Percentiles rank a stretch among this genome's conserved stretches.
phyloP scores from a whole-genome alignment of 805 yeast genomes.

The Wickerhamiella kazuoi region DNA sequence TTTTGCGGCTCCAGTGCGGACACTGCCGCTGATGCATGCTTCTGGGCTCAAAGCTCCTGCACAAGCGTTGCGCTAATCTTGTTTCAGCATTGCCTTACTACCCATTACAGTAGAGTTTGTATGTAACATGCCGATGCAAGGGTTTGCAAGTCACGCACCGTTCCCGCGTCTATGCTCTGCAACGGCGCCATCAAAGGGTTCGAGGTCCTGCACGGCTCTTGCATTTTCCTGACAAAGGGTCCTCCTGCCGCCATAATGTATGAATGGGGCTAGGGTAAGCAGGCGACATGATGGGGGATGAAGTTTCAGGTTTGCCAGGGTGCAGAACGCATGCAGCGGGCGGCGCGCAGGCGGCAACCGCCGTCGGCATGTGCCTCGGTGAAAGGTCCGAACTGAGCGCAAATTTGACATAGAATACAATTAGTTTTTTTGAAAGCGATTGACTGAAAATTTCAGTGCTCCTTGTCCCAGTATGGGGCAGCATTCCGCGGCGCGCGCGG shows the following conservation, averaged over 20 bases:
- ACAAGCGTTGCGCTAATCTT: too few relatives aligned
- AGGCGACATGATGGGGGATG: background rate
- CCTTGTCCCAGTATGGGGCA: background rate
- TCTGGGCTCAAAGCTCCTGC: too few relatives aligned
- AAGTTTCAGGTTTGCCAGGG: background rate
- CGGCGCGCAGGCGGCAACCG: background rate
- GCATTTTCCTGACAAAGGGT: too few relatives aligned
- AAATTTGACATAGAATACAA: background rate
- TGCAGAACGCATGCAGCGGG: background rate
- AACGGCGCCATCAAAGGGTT: too few relatives aligned
- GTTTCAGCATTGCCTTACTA: too few relatives aligned
- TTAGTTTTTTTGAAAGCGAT: background rate
- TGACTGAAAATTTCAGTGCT: background rate
- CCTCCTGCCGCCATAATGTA: too few relatives aligned
- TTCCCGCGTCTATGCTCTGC: too few relatives aligned
- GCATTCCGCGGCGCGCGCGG: background rate
- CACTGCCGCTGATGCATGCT: too few relatives aligned
- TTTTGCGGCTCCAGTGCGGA: too few relatives aligned
- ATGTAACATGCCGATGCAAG: background rate
- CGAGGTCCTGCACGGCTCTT: too few relatives aligned
- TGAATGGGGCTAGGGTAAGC: background rate
- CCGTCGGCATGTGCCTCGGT: background rate
- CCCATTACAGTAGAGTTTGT: too few relatives aligned
- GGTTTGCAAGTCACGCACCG: background rate
- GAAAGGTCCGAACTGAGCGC: background rate